Conservation (phyloP, 2,329 filamentous ascomycete species). For the Pyricularia pennisetigena region DNA sequence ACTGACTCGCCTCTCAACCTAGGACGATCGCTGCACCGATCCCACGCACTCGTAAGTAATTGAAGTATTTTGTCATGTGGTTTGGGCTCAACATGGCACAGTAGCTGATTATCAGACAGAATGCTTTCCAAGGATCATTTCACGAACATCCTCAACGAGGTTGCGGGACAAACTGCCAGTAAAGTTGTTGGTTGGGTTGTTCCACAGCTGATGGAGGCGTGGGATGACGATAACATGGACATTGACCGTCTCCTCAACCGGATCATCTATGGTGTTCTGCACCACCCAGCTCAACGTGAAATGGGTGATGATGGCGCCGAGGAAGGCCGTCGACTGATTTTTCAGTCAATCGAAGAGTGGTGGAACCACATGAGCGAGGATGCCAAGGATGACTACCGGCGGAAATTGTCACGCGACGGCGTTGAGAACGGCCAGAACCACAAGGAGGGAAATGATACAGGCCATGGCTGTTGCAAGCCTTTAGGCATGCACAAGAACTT, state of each 20-base stretch:
- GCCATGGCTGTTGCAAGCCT: constrained; percentile 74
- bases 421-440: constrained; percentile 74
- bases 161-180: constrained; percentile 73
- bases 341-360: constrained; percentile 71
- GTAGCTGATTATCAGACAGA: neutral
- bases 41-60: constrained; percentile 30
- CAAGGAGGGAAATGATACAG: constrained; percentile 75
- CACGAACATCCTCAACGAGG: constrained; percentile 78
- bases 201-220: constrained; percentile 78
- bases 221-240: constrained; percentile 69
- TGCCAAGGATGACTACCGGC: constrained; percentile 57
- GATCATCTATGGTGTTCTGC: constrained; percentile 74
- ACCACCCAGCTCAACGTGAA: constrained; percentile 74
- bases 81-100: neutral
- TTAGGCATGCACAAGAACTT: constrained; percentile 67
- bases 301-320: constrained; percentile 58
- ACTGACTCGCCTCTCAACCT: neutral
- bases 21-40: constrained; percentile 62
- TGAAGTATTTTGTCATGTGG: neutral
- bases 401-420: constrained; percentile 68
- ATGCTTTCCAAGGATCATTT: constrained; percentile 98
- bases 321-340: constrained; percentile 71
- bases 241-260: constrained; percentile 60
- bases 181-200: constrained; percentile 76
- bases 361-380: constrained; percentile 58